Evolutionary conservation across 768 basidiomycete genomes (phyloP).

Genomic region (Exidia glandulosa): DNA sequence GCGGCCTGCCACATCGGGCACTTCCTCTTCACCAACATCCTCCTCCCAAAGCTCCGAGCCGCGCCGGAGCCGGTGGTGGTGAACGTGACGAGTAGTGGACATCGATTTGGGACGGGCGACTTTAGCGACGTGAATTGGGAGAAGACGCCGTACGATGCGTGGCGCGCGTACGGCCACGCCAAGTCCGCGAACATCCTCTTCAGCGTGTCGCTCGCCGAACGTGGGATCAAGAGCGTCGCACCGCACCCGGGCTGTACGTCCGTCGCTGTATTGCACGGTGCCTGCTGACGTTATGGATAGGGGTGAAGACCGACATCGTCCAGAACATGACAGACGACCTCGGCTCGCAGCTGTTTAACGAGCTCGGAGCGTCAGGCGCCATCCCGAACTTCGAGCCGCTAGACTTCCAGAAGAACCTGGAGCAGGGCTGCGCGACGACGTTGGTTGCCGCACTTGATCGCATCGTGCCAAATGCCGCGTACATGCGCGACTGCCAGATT

Average conservation of each 20-base stretch:
- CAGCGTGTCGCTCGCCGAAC: background rate
- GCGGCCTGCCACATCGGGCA: background rate
- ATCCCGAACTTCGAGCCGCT: background rate
- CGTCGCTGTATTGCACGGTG: background rate
- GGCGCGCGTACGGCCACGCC: background rate
- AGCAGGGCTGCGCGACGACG: background rate
- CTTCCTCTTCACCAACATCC: background rate
- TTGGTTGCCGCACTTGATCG: background rate
- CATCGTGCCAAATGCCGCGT: background rate
- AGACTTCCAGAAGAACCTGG: background rate
- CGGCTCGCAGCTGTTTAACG: background rate
- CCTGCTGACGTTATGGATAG: background rate
- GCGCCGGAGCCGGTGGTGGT: background rate
- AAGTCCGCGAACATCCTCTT: background rate
- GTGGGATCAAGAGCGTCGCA: background rate
- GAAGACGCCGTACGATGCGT: background rate
- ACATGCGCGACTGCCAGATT: background rate
- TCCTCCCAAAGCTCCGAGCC: background rate
- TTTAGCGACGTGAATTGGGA: background rate
- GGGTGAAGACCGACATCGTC: background rate
- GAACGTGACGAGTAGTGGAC: background rate
- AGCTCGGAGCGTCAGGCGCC: background rate
- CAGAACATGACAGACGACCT: background rate
- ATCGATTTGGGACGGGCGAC: background rate
- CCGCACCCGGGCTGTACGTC: background rate